Evolutionary conservation across 441 rosid genomes (phyloP).

Genomic region (Bocquillonia castaneifolia): DNA sequence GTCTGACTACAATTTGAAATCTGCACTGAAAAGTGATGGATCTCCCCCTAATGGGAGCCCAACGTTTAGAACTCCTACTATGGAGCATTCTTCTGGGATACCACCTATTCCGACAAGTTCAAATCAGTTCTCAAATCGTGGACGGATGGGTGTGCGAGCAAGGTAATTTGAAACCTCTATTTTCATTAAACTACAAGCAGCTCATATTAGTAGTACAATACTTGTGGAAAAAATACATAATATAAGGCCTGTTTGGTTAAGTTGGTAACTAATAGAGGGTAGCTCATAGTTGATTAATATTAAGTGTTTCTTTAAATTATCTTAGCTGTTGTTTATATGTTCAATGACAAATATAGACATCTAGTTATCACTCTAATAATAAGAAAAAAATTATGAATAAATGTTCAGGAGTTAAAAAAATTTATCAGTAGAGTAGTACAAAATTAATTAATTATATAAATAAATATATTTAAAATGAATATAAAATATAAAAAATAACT

Average conservation of each 20-base stretch:
- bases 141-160: slow-evolving; percentile 63
- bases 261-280: too few relatives aligned
- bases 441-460: too few relatives aligned
- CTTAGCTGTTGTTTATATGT: too few relatives aligned
- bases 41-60: slow-evolving; percentile 46
- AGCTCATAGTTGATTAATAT: too few relatives aligned
- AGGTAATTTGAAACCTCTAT: slow-evolving; percentile 37
- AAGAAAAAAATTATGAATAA: too few relatives aligned
- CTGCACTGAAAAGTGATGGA: slow-evolving; percentile 51
- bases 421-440: too few relatives aligned
- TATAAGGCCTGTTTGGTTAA: neutral
- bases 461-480: too few relatives aligned
- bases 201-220: neutral
- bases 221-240: neutral
- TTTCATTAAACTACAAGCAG: neutral
- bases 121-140: slow-evolving; percentile 77
- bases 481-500: too few relatives aligned
- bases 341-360: too few relatives aligned
- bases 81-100: slow-evolving; percentile 56
- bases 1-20: slow-evolving; percentile 57
- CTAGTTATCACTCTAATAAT: too few relatives aligned
- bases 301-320: too few relatives aligned
- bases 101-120: slow-evolving; percentile 75
- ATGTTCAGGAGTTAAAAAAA: too few relatives aligned
- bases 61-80: slow-evolving; percentile 31